Evolutionary conservation across 2,329 filamentous ascomycete species (phyloP).

Genomic region (Davidsoniella neocaledoniae): DNA sequence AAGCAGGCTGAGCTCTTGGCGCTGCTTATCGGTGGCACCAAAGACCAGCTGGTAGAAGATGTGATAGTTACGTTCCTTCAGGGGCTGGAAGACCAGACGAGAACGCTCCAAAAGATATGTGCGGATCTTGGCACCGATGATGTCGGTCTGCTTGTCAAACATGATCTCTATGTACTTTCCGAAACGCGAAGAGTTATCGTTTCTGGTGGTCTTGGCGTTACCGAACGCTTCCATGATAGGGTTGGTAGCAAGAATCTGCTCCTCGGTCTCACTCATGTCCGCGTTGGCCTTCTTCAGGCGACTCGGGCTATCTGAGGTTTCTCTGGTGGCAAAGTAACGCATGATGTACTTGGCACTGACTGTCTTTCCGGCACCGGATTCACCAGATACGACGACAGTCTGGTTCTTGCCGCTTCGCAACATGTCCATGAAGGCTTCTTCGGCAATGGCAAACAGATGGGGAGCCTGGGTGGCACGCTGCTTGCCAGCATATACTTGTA

Average conservation of each 20-base stretch:
- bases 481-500: conserved; percentile 97
- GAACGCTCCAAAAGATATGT: conserved; percentile 93
- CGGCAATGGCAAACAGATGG: conserved; percentile 95
- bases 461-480: conserved; percentile 92
- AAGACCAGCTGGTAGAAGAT: conserved; percentile 97
- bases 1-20: conserved; percentile 60
- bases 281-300: conserved; percentile 60
- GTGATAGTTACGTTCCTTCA: conserved; percentile 97
- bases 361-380: conserved; percentile 96
- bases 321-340: conserved; percentile 97
- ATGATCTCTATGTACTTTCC: conserved; percentile 99
- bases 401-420: conserved; percentile 89
- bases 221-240: conserved; percentile 99
- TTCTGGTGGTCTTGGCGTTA: conserved; percentile 98
- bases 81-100: conserved; percentile 86
- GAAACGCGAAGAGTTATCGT: conserved; percentile 97
- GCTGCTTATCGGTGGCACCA: conserved; percentile 72
- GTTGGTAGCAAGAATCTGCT: conserved; percentile 95
- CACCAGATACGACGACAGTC: conserved; percentile 96
- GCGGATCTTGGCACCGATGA: conserved; percentile 93
- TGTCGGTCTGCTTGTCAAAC: conserved; percentile 90
- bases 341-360: conserved; percentile 99
- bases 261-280: conserved; percentile 91
- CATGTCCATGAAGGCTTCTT: conserved; percentile 99
- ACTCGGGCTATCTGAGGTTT: conserved; percentile 73